Evolutionary conservation across 805 yeast genomes (phyloP), one percentile per base, ranked within the genome.

Genomic region (Saturnispora quitensis): DNA sequence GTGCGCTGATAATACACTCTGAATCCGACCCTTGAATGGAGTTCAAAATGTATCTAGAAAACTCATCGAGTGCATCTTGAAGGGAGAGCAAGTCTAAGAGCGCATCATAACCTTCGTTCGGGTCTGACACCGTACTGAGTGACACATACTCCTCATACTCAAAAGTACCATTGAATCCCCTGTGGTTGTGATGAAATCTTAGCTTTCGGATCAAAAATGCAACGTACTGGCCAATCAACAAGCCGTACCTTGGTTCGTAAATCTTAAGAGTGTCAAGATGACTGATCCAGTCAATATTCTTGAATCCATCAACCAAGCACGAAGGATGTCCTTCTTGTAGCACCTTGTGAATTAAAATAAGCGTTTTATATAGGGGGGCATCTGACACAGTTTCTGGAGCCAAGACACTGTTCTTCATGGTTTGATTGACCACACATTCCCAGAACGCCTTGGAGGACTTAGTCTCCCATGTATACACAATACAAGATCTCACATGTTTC

Each of bases 281-380:
- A 51, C 82, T 78, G 46, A 91, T 73, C 83, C 95, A 91, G 49
- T 81, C 85, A 48, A 81, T 72, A 64, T 89, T 88, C 55, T 80
- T 74, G 61, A 81, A 85, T 2, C 89, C 97, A 60, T 89, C 97
- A 48, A 78, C 74, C 60, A 91, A 70, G 5, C 88, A 82, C 27
- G 87, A 77, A 13, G 89, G 89, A 65, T 91, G 98, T n/a, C 99
- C 99, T 68, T 91, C 99, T 66, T 93, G 98, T n/a, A 91, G 70
- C 5, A 93, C 91, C 62, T 91, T 90, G 62, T 91, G 98, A 46
- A 89, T 76, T 57, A 87, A 76, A 50, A 90, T 86, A 62, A 93
- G 72, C 15, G 95, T 83, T 65, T 91, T 91, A 72, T 89, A 90
- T 55, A 86, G 68, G 67, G 86, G 95, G 17, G 90, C 77, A 58